A percentile compares a stretch with the other conserved stretches of the same genome.
Conservation (phyloP, 306 rosid genomes). For the Lathyrus tuberosus region DNA sequence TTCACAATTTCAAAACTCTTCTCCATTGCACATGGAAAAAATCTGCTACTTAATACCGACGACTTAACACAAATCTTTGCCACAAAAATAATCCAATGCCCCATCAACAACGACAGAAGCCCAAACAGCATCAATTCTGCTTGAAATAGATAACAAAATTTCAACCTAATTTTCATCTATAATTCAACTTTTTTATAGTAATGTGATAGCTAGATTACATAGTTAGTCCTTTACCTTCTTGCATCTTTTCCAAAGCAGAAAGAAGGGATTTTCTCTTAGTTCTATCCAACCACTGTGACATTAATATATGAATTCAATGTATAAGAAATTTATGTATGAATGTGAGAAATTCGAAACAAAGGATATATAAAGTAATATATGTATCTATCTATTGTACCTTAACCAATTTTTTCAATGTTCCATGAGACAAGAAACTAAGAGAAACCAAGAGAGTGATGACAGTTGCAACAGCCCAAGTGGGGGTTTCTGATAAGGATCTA, state of each 20-base stretch:
- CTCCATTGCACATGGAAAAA: conserved; percentile 69
- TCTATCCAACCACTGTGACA: conserved; percentile 67
- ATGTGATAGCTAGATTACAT: neutral
- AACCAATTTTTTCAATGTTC: conserved; percentile 50
- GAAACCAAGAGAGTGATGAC: conserved; percentile 68
- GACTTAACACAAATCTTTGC: conserved; percentile 87
- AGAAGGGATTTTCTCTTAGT: conserved; percentile 82
- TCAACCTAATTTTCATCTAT: neutral
- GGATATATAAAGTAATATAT: neutral
- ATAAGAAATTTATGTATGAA: conserved; percentile 5
- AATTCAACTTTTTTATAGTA: neutral
- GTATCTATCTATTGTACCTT: conserved; percentile 49
- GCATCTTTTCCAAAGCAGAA: conserved; percentile 81
- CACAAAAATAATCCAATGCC: conserved; percentile 81
- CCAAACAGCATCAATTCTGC: conserved; percentile 94
- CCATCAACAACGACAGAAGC: conserved; percentile 84
- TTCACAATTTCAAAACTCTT: conserved; percentile 25
- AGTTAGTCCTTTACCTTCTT: conserved; percentile 59
- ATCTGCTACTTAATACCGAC: conserved; percentile 61
- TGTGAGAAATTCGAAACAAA: conserved; percentile 20
- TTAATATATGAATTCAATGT: neutral
- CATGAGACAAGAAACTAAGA: conserved; percentile 61
- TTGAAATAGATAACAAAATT: conserved; percentile 31
- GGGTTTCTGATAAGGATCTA: conserved; percentile 76
- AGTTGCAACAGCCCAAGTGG: conserved; percentile 87